These are phyloP conservation scores for Graphilbum fragrans DNA, from an alignment of 2,329 filamentous ascomycete genomes.

Conservation along the genomic window DNA sequence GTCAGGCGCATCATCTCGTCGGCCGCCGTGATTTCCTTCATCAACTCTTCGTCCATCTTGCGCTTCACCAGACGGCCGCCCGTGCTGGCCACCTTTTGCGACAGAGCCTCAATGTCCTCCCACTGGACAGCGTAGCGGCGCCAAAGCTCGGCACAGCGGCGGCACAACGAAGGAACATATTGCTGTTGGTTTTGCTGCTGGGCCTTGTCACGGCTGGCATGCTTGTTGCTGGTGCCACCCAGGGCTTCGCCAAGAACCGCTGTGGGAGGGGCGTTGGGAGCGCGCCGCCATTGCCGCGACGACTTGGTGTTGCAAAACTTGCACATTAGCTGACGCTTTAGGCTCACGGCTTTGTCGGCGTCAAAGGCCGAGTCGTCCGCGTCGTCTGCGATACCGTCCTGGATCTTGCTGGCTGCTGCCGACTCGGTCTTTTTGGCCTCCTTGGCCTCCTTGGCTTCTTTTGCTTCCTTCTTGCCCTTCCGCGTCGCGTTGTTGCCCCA, in stretches of 20 bases:
- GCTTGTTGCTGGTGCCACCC: slow-evolving; percentile 47
- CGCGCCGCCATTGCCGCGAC: slow-evolving; percentile 84
- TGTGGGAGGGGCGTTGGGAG: slow-evolving; percentile 52
- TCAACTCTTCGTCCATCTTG: slow-evolving; percentile 80
- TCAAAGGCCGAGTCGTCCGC: slow-evolving; percentile 95
- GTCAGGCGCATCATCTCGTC: slow-evolving; percentile 45
- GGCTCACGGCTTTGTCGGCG: slow-evolving; percentile 64
- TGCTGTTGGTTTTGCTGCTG: slow-evolving; percentile 27
- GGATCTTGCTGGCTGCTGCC: slow-evolving; percentile 54
- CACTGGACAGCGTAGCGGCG: slow-evolving; percentile 91
- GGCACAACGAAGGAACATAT: slow-evolving; percentile 72
- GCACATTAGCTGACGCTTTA: slow-evolving; percentile 79
- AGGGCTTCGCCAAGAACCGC: slow-evolving; percentile 39
- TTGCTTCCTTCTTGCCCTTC: slow-evolving; percentile 81
- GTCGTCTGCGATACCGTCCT: slow-evolving; percentile 87
- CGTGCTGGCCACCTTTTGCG: slow-evolving; percentile 71
- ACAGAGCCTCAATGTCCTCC: slow-evolving; percentile 85
- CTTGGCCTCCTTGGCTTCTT: slow-evolving; percentile 72
- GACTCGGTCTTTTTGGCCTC: slow-evolving; percentile 65
- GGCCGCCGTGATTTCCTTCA: slow-evolving; percentile 57
- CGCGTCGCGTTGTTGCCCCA: slow-evolving; percentile 83
- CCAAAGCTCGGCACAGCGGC: slow-evolving; percentile 87
- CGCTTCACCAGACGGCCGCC: slow-evolving; percentile 78
- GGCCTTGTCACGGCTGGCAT: slow-evolving; percentile 65
- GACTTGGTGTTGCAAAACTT: slow-evolving; percentile 77